A percentile compares a stretch with the other conserved stretches of the same genome.
These are phyloP conservation scores for Exophiala oligosperma DNA, from an alignment of 2,329 filamentous ascomycete species.

Conservation along the genomic window DNA sequence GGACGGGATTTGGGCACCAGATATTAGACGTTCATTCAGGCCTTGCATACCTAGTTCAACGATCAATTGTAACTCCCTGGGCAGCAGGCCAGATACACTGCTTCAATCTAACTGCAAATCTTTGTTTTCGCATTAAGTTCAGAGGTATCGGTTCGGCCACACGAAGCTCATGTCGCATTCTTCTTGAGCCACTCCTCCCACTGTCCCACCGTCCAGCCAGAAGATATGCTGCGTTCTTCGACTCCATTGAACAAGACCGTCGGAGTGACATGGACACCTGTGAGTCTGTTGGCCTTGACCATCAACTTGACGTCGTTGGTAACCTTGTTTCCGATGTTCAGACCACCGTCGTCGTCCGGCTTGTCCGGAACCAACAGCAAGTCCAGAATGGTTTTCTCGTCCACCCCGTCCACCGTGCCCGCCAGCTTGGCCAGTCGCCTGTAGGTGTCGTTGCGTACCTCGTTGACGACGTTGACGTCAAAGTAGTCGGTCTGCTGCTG, in stretches of 20 bases:
- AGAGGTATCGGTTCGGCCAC: background rate
- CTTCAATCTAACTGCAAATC: no score
- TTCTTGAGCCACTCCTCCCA: constrained; percentile 82
- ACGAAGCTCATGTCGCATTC: constrained; percentile 52
- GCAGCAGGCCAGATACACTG: background rate
- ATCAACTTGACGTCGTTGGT: constrained; percentile 83
- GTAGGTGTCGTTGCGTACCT: constrained; percentile 84
- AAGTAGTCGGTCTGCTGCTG: constrained; percentile 74
- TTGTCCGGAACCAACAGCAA: constrained; percentile 69
- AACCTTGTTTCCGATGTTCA: constrained; percentile 79
- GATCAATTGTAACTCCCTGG: background rate
- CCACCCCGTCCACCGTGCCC: constrained; percentile 62
- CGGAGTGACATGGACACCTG: constrained; percentile 86
- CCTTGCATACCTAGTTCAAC: constrained; percentile 16
- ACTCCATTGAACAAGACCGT: constrained; percentile 85
- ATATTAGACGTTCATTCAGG: constrained; percentile 18
- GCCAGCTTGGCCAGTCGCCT: constrained; percentile 75
- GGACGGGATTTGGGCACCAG: constrained; percentile 18
- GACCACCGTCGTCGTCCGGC: constrained; percentile 63
- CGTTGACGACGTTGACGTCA: constrained; percentile 79
- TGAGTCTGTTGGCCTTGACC: constrained; percentile 71
- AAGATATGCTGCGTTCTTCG: constrained; percentile 75
- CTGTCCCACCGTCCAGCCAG: constrained; percentile 73
- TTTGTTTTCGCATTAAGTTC: no score
- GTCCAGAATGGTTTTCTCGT: constrained; percentile 67